Percentiles rank a stretch among this genome's conserved stretches.
These are phyloP conservation scores for Neurospora tetrasperma DNA, from an alignment of 495 filamentous ascomycete species.

Conservation along the genomic window DNA sequence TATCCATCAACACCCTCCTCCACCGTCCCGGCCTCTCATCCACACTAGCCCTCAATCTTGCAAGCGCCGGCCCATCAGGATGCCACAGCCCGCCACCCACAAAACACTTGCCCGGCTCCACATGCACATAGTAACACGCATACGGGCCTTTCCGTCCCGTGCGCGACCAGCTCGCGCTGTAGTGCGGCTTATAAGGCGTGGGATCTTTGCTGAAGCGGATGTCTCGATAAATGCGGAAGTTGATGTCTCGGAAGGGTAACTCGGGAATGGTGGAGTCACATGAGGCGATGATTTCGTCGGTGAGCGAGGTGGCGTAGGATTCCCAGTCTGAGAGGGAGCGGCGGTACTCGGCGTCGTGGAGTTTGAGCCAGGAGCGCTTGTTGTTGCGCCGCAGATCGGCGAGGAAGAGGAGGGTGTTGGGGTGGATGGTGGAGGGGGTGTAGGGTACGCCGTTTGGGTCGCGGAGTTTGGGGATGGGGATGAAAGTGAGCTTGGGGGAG, in stretches of 20 bases:
- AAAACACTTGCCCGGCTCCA: constrained; percentile 32
- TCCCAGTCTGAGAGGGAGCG: constrained; percentile 69
- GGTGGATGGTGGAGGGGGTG: constrained; percentile 58
- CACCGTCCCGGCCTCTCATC: constrained; percentile 57
- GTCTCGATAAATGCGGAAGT: constrained; percentile 81
- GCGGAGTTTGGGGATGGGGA: constrained; percentile 59
- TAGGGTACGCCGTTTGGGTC: constrained; percentile 57
- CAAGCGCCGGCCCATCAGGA: constrained; percentile 52
- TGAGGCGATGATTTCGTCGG: constrained; percentile 51
- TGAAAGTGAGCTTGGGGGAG: constrained; percentile 39
- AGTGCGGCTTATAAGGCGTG: constrained; percentile 82
- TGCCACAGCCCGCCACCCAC: constrained; percentile 71
- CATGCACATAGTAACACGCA: constrained; percentile 62
- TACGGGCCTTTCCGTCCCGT: constrained; percentile 82
- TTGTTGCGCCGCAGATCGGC: constrained; percentile 66
- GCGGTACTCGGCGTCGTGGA: constrained; percentile 67
- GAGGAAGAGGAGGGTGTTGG: constrained; percentile 73
- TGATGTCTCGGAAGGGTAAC: constrained; percentile 70
- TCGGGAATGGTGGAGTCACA: constrained; percentile 73
- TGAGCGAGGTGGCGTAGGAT: constrained; percentile 58
- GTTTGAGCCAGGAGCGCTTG: constrained; percentile 73
- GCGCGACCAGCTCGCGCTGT: constrained; percentile 75
- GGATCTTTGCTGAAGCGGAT: constrained; percentile 67
- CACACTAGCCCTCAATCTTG: constrained; percentile 59
- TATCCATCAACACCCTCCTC: constrained; percentile 51